phyloP scores from a whole-genome alignment of 805 yeast species.

The Hanseniaspora meyeri region DNA sequence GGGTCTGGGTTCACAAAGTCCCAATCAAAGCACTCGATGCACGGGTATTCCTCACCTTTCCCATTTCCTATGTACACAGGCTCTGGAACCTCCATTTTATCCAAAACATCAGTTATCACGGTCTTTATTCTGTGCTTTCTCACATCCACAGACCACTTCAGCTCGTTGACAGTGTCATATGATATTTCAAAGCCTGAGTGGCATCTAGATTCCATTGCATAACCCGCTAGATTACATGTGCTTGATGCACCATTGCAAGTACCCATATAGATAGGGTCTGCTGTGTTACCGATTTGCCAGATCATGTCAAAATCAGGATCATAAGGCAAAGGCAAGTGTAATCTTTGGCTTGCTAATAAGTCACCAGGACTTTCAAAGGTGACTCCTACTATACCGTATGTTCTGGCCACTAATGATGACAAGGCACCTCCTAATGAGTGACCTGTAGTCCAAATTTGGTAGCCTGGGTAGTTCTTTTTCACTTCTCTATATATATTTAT shows the following conservation, averaged over 20 bases:
- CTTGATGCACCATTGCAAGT: constrained; percentile 90
- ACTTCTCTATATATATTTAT: constrained; percentile 69
- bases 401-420: constrained; percentile 68
- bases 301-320: constrained; percentile 67
- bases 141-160: constrained; percentile 83
- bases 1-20: constrained; percentile 41
- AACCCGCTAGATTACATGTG: constrained; percentile 81
- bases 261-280: constrained; percentile 94
- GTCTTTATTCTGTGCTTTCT: constrained; percentile 82
- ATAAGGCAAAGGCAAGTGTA: constrained; percentile 94
- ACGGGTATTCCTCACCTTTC: constrained; percentile 54
- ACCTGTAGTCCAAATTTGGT: constrained; percentile 82
- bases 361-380: constrained; percentile 93
- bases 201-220: constrained; percentile 93
- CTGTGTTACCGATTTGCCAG: constrained; percentile 94
- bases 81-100: constrained; percentile 53
- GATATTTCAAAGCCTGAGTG: constrained; percentile 81
- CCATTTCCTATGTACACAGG: constrained; percentile 30
- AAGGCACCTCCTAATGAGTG: constrained; percentile 91
- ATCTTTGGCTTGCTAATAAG: constrained; percentile 61
- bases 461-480: constrained; percentile 48
- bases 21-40: constrained; percentile 89
- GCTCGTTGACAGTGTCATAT: constrained; percentile 78
- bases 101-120: constrained; percentile 70
- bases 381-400: constrained; percentile 81